These are phyloP conservation scores for Populus hybrid DNA, from an alignment of 441 rosid genomes.

Conservation along the genomic window DNA sequence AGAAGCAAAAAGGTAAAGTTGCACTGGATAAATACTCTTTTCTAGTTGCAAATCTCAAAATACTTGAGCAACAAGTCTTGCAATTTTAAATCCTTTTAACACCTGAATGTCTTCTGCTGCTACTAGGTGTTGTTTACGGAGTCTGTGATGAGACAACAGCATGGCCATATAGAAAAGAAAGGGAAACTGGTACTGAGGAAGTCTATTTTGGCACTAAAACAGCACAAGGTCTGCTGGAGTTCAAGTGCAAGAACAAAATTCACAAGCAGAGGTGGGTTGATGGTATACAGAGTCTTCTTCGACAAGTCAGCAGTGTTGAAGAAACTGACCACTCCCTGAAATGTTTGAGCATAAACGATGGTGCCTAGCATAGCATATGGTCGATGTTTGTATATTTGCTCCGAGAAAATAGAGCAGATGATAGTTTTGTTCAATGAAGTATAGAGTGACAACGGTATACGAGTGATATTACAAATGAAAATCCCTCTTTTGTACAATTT, in stretches of 20 bases:
- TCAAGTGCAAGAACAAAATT: conserved; percentile 78
- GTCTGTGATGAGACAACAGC: conserved; percentile 76
- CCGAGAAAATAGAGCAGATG: background rate
- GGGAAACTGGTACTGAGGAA: conserved; percentile 51
- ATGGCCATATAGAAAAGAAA: conserved; percentile 85
- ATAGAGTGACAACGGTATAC: background rate
- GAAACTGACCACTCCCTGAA: conserved; percentile 44
- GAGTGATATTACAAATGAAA: background rate
- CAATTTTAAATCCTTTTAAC: background rate
- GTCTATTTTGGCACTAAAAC: conserved; percentile 76
- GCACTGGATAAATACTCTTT: background rate
- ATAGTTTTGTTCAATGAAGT: background rate
- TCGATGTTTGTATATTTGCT: conserved; percentile 14
- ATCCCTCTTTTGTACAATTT: background rate
- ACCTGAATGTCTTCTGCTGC: background rate
- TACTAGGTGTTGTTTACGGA: conserved; percentile 70
- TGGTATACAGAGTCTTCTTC: conserved; percentile 59
- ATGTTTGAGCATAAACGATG: conserved; percentile 40
- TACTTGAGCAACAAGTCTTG: background rate
- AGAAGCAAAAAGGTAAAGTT: conserved; percentile 72
- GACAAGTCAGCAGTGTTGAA: conserved; percentile 41
- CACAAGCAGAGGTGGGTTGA: conserved; percentile 91
- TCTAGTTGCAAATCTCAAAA: background rate
- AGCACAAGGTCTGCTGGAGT: conserved; percentile 75
- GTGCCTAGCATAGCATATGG: conserved; percentile 26